These are phyloP conservation scores for Suillus weaverae DNA, from an alignment of 768 basidiomycete genomes.

Conservation along the genomic window DNA sequence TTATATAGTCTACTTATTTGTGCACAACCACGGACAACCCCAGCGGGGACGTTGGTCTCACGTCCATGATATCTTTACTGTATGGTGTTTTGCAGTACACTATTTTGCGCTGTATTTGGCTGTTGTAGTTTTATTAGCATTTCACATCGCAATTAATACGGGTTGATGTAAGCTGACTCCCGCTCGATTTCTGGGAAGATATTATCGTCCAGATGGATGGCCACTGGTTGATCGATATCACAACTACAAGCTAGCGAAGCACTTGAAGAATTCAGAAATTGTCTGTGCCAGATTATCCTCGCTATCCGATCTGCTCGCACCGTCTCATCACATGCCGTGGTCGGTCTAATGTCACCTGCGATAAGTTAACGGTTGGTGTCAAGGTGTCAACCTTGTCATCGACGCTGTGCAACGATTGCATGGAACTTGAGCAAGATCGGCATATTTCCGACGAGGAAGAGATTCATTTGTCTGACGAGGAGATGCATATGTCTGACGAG, in stretches of 20 bases:
- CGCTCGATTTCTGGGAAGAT: background rate
- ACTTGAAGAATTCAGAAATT: no score
- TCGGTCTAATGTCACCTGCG: background rate
- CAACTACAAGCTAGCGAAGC: no score
- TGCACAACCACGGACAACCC: slow-evolving; percentile 7
- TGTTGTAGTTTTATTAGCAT: slow-evolving; percentile 29
- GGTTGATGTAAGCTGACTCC: background rate
- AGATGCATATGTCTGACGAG: no score
- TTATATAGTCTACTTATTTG: slow-evolving; percentile 13
- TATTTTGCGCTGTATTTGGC: slow-evolving; percentile 23
- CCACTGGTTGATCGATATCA: background rate
- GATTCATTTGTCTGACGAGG: no score
- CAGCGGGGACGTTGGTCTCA: slow-evolving; percentile 12
- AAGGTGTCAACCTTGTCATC: background rate
- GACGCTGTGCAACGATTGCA: slow-evolving; percentile 25
- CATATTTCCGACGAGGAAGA: slow-evolving; percentile 4
- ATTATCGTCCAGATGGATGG: background rate
- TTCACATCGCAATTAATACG: slow-evolving; percentile 6
- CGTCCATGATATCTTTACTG: slow-evolving; percentile 9
- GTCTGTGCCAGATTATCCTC: no score
- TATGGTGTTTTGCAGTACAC: slow-evolving; percentile 10
- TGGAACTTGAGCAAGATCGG: slow-evolving; percentile 11
- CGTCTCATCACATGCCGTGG: background rate
- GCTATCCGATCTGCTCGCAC: background rate
- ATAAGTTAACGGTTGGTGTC: no score